phyloP scores from a whole-genome alignment of 2,329 filamentous ascomycete genomes.

The Aspergillus amoenus region DNA sequence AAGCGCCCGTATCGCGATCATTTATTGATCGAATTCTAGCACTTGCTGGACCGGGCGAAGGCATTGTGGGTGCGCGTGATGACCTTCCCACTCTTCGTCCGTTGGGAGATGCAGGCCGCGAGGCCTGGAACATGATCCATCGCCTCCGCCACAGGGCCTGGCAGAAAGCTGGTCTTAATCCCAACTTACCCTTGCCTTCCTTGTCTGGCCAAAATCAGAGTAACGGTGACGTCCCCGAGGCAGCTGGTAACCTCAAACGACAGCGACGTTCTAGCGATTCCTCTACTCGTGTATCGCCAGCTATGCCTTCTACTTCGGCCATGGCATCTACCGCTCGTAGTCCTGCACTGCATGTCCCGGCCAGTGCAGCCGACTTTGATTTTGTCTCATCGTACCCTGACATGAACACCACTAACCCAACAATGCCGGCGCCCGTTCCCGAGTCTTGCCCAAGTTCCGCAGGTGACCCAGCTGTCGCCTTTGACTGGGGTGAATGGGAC shows the following conservation, averaged over 20 bases:
- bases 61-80: slow-evolving; percentile 47
- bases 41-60: slow-evolving; percentile 45
- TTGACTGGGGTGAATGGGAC: slow-evolving; percentile 51
- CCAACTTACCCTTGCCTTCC: slow-evolving; percentile 46
- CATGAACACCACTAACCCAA: too few relatives aligned
- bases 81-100: slow-evolving; percentile 46
- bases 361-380: slow-evolving; percentile 42
- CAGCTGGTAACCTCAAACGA: not conserved
- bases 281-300: not conserved
- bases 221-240: slow-evolving; percentile 29
- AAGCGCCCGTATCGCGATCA: slow-evolving; percentile 45
- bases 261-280: too few relatives aligned
- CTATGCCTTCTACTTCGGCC: slow-evolving; percentile 13
- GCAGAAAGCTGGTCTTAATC: slow-evolving; percentile 49
- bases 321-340: slow-evolving; percentile 32
- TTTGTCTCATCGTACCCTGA: slow-evolving; percentile 24
- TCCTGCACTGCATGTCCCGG: slow-evolving; percentile 23
- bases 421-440: too few relatives aligned
- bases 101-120: slow-evolving; percentile 47
- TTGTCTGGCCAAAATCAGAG: slow-evolving; percentile 42
- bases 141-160: slow-evolving; percentile 48
- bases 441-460: too few relatives aligned
- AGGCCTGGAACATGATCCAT: slow-evolving; percentile 51
- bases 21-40: slow-evolving; percentile 49
- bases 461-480: too few relatives aligned